phyloP scores from a whole-genome alignment of 768 basidiomycete species.

The Sarcodon sp. region DNA sequence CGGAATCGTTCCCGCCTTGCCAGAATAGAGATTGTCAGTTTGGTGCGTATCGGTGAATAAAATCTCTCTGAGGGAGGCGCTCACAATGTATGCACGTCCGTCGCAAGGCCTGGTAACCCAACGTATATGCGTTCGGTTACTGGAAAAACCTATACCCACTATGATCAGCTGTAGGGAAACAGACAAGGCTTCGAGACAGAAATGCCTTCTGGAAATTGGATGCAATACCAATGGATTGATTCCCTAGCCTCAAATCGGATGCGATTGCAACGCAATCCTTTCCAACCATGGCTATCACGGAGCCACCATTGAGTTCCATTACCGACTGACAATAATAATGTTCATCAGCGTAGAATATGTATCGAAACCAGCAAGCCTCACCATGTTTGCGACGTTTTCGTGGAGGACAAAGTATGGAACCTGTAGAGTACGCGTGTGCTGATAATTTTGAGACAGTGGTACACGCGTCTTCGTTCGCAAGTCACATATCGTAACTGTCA shows the following conservation, averaged over 20 bases:
- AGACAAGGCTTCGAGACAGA: not conserved
- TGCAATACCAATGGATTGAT: conserved; percentile 75
- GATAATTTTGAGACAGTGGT: no score
- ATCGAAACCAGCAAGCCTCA: no score
- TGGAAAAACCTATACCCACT: conserved; percentile 68
- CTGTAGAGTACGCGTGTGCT: no score
- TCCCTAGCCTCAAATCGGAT: conserved; percentile 85
- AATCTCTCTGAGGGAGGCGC: conserved; percentile 16
- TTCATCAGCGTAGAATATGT: not conserved
- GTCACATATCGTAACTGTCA: no score
- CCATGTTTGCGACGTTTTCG: no score
- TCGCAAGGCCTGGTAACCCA: conserved; percentile 85
- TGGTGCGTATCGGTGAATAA: not conserved
- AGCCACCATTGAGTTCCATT: conserved; percentile 94
- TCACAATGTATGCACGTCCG: conserved; percentile 88
- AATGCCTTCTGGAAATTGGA: conserved; percentile 90
- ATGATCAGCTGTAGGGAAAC: not conserved
- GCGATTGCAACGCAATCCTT: conserved; percentile 99
- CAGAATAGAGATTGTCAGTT: conserved; percentile 23
- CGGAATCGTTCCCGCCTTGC: conserved; percentile 66
- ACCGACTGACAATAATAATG: conserved; percentile 42
- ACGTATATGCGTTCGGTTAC: conserved; percentile 86
- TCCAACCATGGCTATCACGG: conserved; percentile 97
- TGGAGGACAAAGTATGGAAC: no score
- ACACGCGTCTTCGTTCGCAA: no score